Evolutionary conservation across 495 filamentous ascomycete species (phyloP).

Genomic region (Talaromyces adpressus): DNA sequence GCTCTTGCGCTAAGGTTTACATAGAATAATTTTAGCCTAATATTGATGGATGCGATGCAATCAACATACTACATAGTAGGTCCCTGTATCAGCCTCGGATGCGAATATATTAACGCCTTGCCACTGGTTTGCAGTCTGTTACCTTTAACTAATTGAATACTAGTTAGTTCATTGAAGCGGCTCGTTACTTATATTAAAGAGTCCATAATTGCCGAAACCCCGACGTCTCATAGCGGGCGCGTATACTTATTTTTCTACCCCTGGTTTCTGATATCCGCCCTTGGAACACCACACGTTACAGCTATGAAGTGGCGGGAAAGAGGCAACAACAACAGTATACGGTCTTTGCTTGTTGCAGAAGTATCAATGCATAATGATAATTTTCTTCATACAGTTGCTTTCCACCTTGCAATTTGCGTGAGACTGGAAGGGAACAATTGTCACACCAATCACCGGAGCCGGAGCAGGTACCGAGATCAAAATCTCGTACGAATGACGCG

Average conservation of each 20-base stretch:
- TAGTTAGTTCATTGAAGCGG: neutral
- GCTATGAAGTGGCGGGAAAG: neutral
- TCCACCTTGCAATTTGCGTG: neutral
- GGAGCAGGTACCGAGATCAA: neutral
- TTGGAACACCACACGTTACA: slow-evolving; percentile 2
- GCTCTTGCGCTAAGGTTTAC: neutral
- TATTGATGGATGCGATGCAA: neutral
- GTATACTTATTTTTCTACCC: neutral
- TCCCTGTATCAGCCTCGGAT: neutral
- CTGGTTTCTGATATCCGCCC: neutral
- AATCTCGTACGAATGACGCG: neutral
- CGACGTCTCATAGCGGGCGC: neutral
- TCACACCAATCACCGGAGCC: neutral
- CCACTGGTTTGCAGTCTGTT: neutral
- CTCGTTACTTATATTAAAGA: neutral
- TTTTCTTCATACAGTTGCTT: neutral
- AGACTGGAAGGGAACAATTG: neutral
- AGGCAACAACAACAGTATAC: neutral
- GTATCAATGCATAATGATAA: neutral
- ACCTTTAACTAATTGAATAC: neutral
- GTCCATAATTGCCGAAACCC: neutral
- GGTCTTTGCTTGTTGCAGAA: neutral
- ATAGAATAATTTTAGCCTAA: neutral
- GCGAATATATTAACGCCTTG: neutral
- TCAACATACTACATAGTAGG: neutral